Evolutionary conservation across 768 basidiomycete genomes (phyloP).

Genomic region (Hemileccinum impolitum): DNA sequence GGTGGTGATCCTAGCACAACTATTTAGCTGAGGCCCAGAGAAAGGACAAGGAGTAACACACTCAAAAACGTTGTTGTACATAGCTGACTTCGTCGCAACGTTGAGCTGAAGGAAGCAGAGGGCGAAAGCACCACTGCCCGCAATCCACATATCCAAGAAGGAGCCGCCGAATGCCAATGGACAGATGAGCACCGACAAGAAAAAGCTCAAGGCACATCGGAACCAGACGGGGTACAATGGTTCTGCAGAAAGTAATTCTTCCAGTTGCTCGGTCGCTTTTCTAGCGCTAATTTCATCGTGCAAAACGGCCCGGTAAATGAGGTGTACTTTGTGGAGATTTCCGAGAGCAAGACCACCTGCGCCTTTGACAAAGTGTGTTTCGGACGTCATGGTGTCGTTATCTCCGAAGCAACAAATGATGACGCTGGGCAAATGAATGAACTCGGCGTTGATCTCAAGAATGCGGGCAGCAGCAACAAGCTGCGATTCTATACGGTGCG

Average conservation of each 20-base stretch:
- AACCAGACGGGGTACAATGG: slow-evolving; percentile 61
- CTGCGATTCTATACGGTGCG: slow-evolving; percentile 92
- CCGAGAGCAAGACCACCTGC: slow-evolving; percentile 77
- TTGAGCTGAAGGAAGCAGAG: slow-evolving; percentile 69
- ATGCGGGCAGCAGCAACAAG: slow-evolving; percentile 84
- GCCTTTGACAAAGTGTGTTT: slow-evolving; percentile 86
- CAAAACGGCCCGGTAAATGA: slow-evolving; percentile 81
- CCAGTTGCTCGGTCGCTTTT: slow-evolving; percentile 62
- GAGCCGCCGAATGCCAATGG: slow-evolving; percentile 84
- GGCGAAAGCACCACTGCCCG: slow-evolving; percentile 64
- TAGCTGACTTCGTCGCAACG: slow-evolving; percentile 69
- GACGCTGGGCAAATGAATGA: slow-evolving; percentile 78
- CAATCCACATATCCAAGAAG: slow-evolving; percentile 82
- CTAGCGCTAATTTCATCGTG: slow-evolving; percentile 90
- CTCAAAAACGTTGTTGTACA: slow-evolving; percentile 94
- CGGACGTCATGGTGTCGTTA: slow-evolving; percentile 82
- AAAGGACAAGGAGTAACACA: slow-evolving; percentile 28
- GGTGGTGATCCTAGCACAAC: slow-evolving; percentile 63
- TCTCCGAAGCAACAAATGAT: slow-evolving; percentile 90
- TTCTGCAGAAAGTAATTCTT: slow-evolving; percentile 56
- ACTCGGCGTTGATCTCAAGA: slow-evolving; percentile 88
- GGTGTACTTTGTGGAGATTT: slow-evolving; percentile 78
- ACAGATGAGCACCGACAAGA: slow-evolving; percentile 73
- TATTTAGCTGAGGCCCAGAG: slow-evolving; percentile 7
- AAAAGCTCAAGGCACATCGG: slow-evolving; percentile 67